Conservation (phyloP, 352 stramenopile genomes). For the Globisporangium recalcitrans region DNA sequence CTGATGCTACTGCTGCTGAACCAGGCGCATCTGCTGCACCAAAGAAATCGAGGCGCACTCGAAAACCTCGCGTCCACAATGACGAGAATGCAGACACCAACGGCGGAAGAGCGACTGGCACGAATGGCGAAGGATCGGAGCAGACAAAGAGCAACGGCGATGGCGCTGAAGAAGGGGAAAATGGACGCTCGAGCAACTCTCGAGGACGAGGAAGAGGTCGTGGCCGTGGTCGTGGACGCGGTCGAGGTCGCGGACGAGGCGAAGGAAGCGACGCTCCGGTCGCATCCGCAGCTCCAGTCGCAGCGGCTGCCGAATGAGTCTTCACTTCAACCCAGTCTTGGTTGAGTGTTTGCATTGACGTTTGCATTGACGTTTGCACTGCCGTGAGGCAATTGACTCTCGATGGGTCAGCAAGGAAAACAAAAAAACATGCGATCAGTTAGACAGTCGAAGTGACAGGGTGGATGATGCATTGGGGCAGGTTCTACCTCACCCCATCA, state of each 20-base stretch:
- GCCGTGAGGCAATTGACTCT: not conserved
- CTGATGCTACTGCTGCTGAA: not conserved
- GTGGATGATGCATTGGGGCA: not conserved
- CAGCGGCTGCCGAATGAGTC: constrained; percentile 11
- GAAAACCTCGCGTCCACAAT: constrained; percentile 8
- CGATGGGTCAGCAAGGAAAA: not conserved
- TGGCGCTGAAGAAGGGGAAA: not conserved
- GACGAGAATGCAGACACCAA: constrained; percentile 1
- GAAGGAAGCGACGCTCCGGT: not conserved
- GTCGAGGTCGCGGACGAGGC: constrained; percentile 23
- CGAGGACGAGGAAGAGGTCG: constrained; percentile 35
- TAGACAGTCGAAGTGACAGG: not conserved
- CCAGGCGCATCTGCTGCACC: not conserved
- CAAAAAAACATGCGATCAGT: not conserved
- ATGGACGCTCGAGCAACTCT: constrained; percentile 6
- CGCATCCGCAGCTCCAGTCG: constrained; percentile 1
- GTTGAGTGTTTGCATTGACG: not conserved
- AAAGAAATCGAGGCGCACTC: constrained; percentile 6
- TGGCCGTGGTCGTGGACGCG: constrained; percentile 25
- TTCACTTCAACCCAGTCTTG: not conserved
- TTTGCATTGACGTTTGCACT: no score
- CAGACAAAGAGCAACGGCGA: not conserved
- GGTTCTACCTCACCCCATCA: not conserved
- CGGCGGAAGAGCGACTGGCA: not conserved
- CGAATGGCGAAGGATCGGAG: not conserved